Base-by-base conservation (phyloP, 2,329 filamentous ascomycete species). In the Elsinoe arachidis region DNA sequence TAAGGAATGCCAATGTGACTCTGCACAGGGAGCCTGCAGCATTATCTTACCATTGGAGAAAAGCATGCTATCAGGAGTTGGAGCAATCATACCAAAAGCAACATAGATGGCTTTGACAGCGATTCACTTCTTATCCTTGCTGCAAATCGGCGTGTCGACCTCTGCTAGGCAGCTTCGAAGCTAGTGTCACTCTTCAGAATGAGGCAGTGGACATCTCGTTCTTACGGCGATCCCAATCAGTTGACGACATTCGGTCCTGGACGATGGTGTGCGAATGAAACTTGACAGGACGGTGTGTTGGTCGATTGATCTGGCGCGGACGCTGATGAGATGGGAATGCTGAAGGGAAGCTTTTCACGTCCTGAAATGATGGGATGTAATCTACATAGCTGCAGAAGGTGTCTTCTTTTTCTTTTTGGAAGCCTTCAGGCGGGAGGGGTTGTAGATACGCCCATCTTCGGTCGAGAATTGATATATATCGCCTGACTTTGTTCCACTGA, bases 341-440 rank as follows among this genome's bases (percentile, higher is more conserved):
- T 15, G 33, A 47, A 9, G 23, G 12, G 15, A n/a, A 19, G 7
- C 21, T 23, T 21, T 9, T 39, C 33, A 39, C 34, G 34, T 53
- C 49, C 19, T 33, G 15, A 37, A 38, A 23, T 38, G 49, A 38
- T 53, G 49, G 49, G 49, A 53, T 53, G 49, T 37, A 19, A 14
- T 39, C 34, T 38, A 14, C 17, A 17, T 21, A 26, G n/a, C 38
- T 53, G 49, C 49, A 38, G 33, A 11, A n/a, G 35, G 33, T 15
- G 10, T 26, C 19, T 34, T 26, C 19, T 34, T 23, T 37, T 15
- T 53, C 21, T 46, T 12, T 12, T 46, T 46, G 41, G 41, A 26
- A 46, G 41, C 19, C 26, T 26, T 43, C 26, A 30, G 19, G n/a
- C 41, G 41, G 41, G 26, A 30, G 41, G 41, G 41, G 41, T 46